Evolutionary conservation across 1,284 basidiomycete genomes (phyloP).

Genomic region (Rhodotorula sp.): DNA sequence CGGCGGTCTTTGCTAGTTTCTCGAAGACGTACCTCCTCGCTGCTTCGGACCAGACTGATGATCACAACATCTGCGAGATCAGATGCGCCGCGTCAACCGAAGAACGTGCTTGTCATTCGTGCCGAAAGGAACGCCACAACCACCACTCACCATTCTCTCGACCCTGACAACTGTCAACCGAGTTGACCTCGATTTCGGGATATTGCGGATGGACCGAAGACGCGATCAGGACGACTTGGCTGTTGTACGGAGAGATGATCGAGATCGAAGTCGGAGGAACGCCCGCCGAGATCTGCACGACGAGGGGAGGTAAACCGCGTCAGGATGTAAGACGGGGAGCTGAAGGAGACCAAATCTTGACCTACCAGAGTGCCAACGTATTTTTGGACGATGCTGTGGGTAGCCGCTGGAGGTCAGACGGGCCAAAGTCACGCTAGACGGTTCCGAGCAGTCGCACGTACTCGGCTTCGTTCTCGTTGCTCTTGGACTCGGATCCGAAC

Average conservation of each 20-base stretch:
- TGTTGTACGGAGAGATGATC: slow-evolving; percentile 92
- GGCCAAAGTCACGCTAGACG: background rate
- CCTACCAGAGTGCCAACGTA: slow-evolving; percentile 23
- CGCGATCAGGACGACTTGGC: slow-evolving; percentile 78
- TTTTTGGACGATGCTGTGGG: slow-evolving; percentile 16
- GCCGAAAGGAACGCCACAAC: background rate
- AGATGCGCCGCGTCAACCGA: background rate
- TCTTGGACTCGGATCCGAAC: slow-evolving; percentile 76
- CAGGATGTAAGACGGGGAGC: background rate
- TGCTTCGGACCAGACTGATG: slow-evolving; percentile 83
- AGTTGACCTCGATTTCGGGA: slow-evolving; percentile 77
- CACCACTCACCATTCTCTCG: slow-evolving; percentile 59
- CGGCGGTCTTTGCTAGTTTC: background rate
- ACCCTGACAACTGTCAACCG: slow-evolving; percentile 91
- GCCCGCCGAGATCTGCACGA: slow-evolving; percentile 63
- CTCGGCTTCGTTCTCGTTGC: slow-evolving; percentile 88
- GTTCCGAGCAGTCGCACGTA: slow-evolving; percentile 55
- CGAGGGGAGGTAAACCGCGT: background rate
- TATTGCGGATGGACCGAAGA: slow-evolving; percentile 71
- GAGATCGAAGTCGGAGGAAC: slow-evolving; percentile 75
- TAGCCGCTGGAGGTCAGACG: background rate
- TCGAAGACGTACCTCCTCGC: slow-evolving; percentile 49
- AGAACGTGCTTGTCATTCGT: background rate
- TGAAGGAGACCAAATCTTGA: background rate
- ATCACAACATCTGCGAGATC: slow-evolving; percentile 87